These are phyloP conservation scores for Neopestalotiopsis rosae DNA, from an alignment of 2,329 filamentous ascomycete genomes.

Conservation along the genomic window DNA sequence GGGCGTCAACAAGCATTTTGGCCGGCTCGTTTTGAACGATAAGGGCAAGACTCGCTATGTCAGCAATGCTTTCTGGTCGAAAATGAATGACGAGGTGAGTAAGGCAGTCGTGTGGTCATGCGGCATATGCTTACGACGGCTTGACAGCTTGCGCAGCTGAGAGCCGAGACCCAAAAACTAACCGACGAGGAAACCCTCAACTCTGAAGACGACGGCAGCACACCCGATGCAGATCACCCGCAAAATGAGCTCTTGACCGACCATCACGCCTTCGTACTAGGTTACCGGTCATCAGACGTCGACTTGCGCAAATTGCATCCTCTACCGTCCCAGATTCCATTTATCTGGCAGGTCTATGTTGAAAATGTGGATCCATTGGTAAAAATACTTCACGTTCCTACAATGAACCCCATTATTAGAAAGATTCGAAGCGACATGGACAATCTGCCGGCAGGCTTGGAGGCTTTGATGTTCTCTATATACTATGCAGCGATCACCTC, in stretches of 20 bases:
- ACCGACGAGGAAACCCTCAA: conserved; percentile 62
- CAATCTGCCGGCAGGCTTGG: conserved; percentile 59
- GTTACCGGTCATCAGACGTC: conserved; percentile 73
- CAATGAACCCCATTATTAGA: conserved; percentile 65
- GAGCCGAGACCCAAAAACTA: conserved; percentile 54
- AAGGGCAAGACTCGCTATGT: conserved; percentile 73
- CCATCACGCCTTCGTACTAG: conserved; percentile 75
- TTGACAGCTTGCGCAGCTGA: conserved; percentile 48
- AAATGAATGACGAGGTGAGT: conserved; percentile 73
- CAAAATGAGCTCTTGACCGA: conserved; percentile 43
- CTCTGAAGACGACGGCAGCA: conserved; percentile 64
- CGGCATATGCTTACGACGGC: conserved; percentile 4
- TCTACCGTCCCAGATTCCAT: conserved; percentile 65
- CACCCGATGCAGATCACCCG: conserved; percentile 45
- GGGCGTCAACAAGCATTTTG: conserved; percentile 60
- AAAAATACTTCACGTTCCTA: conserved; percentile 74
- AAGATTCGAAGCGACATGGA: conserved; percentile 65
- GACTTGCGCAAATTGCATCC: conserved; percentile 71
- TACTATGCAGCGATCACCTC: conserved; percentile 65
- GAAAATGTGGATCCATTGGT: conserved; percentile 77
- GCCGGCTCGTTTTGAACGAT: conserved; percentile 73
- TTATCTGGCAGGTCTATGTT: conserved; percentile 73
- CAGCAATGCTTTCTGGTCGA: conserved; percentile 79
- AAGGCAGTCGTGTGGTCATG: background rate
- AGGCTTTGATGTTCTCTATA: conserved; percentile 69